Evolutionary conservation across 805 yeast species (phyloP).

Genomic region (Saccharomycopsis babjevae): DNA sequence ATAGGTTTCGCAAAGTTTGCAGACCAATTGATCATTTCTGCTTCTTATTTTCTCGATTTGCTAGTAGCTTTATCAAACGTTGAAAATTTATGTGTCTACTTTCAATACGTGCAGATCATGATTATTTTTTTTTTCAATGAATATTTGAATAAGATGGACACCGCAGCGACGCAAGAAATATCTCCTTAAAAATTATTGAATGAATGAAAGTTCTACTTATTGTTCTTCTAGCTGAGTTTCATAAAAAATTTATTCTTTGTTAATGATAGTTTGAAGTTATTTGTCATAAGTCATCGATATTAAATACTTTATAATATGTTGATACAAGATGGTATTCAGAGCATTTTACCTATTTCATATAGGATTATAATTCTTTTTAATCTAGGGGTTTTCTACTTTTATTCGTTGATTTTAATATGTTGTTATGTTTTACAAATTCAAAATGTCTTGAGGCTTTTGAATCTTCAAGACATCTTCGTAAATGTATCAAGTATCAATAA

Average conservation of each 20-base stretch:
- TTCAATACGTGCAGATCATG: not conserved
- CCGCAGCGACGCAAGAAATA: not conserved
- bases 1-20: not conserved
- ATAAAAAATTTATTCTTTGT: not conserved
- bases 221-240: not conserved
- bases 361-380: slow-evolving; percentile 8
- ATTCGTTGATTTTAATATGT: not conserved
- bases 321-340: not conserved
- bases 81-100: not conserved
- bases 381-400: slow-evolving; percentile 10
- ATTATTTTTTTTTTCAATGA: not conserved
- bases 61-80: no score
- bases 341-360: slow-evolving; percentile 7
- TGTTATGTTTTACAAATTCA: not conserved
- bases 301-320: not conserved
- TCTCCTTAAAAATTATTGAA: not conserved
- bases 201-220: not conserved
- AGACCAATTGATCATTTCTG: not conserved
- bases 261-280: not conserved
- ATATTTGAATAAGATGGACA: not conserved
- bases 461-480: not conserved
- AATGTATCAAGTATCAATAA: not conserved
- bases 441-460: not conserved
- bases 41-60: no score
- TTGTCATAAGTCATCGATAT: not conserved